Evolutionary conservation across 2,329 filamentous ascomycete species (phyloP).

Genomic region (Penicillium sumatraense): DNA sequence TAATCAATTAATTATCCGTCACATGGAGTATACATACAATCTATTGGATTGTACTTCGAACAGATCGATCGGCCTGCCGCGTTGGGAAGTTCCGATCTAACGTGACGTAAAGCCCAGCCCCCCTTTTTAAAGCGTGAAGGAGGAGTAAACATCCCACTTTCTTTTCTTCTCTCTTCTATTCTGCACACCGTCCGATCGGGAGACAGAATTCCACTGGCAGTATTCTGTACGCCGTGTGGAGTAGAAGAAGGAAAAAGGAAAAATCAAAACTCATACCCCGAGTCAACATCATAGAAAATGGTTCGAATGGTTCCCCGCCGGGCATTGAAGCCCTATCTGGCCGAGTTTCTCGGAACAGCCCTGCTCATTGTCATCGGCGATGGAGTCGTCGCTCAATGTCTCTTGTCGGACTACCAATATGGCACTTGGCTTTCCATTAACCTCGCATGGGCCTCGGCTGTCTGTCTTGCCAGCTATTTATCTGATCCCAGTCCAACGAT

Average conservation of each 20-base stretch:
- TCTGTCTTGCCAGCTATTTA: conserved; percentile 33
- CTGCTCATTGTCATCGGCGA: conserved; percentile 38
- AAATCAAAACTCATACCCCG: background rate
- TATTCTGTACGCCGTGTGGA: no score
- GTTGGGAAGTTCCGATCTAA: background rate
- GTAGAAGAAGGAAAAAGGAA: no score
- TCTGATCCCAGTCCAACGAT: conserved; percentile 33
- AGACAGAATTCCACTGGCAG: background rate
- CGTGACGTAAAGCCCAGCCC: background rate
- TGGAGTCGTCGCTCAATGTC: conserved; percentile 37
- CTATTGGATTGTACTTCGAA: background rate
- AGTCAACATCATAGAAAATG: conserved; percentile 7
- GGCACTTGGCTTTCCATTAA: conserved; percentile 42
- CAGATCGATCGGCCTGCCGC: background rate
- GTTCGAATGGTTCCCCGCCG: conserved; percentile 26
- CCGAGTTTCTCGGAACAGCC: conserved; percentile 38
- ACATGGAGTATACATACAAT: background rate
- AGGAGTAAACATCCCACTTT: background rate
- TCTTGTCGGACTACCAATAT: conserved; percentile 38
- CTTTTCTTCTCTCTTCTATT: background rate
- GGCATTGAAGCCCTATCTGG: conserved; percentile 29
- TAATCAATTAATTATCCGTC: background rate
- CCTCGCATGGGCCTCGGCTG: conserved; percentile 36
- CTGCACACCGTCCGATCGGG: background rate
- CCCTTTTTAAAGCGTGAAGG: background rate